Percentiles rank a stretch among this genome's conserved stretches.
phyloP scores from a whole-genome alignment of 2,329 filamentous ascomycete species.

The Grosmannia penicillata region DNA sequence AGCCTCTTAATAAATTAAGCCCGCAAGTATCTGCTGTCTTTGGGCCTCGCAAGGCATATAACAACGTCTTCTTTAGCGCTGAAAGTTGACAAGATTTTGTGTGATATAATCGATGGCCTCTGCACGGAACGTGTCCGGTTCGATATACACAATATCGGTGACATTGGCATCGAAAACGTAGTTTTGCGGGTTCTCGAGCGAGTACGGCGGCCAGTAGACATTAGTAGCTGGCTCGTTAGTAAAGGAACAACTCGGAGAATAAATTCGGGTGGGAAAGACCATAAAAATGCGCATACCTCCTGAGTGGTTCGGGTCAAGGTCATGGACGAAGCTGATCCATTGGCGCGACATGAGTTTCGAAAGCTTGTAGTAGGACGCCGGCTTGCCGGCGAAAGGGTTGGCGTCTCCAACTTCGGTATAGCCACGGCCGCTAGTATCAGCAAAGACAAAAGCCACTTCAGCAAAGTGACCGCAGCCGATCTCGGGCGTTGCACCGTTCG shows the following conservation, averaged over 20 bases:
- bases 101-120: slow-evolving; percentile 30
- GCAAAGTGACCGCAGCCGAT: slow-evolving; percentile 30
- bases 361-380: slow-evolving; percentile 22
- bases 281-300: slow-evolving; percentile 9
- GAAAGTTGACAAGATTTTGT: too few relatives aligned
- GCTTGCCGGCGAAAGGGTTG: slow-evolving; percentile 24
- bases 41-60: too few relatives aligned
- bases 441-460: slow-evolving; percentile 35
- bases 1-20: too few relatives aligned
- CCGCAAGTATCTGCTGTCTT: too few relatives aligned
- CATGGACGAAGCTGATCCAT: slow-evolving; percentile 26
- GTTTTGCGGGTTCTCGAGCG: slow-evolving; percentile 22
- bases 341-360: slow-evolving; percentile 19
- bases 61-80: too few relatives aligned
- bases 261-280: too few relatives aligned
- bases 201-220: slow-evolving; percentile 26
- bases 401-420: background rate
- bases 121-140: slow-evolving; percentile 30
- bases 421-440: slow-evolving; percentile 28
- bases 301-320: slow-evolving; percentile 24
- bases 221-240: slow-evolving; percentile 6
- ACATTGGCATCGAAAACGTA: slow-evolving; percentile 24
- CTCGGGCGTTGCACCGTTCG: slow-evolving; percentile 24
- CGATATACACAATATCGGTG: slow-evolving; percentile 22
- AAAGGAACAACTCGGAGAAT: slow-evolving; percentile 2